Evolutionary conservation across 441 rosid genomes (phyloP), one percentile per base, ranked within the genome.

Genomic region (Geranium incanum): DNA sequence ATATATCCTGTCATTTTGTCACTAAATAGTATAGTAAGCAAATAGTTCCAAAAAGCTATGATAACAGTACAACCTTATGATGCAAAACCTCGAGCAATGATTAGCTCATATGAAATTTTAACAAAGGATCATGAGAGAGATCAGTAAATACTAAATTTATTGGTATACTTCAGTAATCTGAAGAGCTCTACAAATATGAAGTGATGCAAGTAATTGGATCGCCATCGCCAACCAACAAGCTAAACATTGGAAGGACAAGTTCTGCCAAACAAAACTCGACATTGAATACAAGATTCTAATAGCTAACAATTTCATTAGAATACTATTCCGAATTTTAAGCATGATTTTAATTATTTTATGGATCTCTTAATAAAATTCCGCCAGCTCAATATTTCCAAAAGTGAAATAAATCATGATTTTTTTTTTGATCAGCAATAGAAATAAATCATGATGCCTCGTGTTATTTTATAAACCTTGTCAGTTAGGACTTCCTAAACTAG

Each of bases 61-160:
- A 15, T 55, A 55, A 55, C 62, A 55, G 15, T 55, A 13, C 5
- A 55, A n/a, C 62, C 5, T 55, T 55, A 2, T 15, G 15, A 55
- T 55, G 19, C 62, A 60, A 60, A 63, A 3, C 45, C 68, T 75
- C 69, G 15, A 57, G 16, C 57, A 68, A 59, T 12, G 28, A 15
- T 6, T 45, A n/a, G 52, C 52, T 45, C 52, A 45, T 45, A 45
- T 45, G n/a, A 55, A 16, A 55, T 0, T n/a, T 55, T 55, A n/a
- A 16, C 15, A 55, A n/a, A 55, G 21, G 62, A 55, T 55, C 1
- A 4, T 16, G 62, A 55, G 21, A 55, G 62, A 55, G 62, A n/a
- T 55, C 62, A 55, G 7, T 28, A 28, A 28, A 28, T 28, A 28
- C 33, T 15, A 16, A 55, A 55, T 3, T 55, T 55, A 18, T n/a